Evolutionary conservation across 257 asterid genomes (phyloP), one percentile per base, ranked within the genome.

Genomic region (Hygrophila difformis): DNA sequence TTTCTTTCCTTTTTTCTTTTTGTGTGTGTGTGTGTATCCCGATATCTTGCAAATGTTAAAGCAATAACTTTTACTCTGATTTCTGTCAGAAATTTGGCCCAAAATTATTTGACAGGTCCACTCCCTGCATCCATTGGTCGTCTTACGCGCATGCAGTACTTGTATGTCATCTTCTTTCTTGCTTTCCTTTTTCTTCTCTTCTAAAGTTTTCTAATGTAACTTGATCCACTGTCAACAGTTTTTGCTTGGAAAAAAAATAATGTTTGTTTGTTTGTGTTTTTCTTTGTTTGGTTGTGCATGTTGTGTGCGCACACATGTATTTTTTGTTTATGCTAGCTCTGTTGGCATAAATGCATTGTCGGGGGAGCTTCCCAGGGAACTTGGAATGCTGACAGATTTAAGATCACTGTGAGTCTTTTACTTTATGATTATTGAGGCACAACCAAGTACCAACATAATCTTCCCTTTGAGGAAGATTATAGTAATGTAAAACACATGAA

Each of bases 311-410:
- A n/a, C n/a, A n/a, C n/a, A n/a, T n/a, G n/a, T n/a, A n/a, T n/a
- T n/a, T n/a, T n/a, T n/a, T n/a, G n/a, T n/a, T n/a, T n/a, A n/a
- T 26, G 22, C 18, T 54, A 82, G 94, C 81, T 51, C 11, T 54
- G 0, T 86, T 12, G 84, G 87, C 41, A 21, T 44, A 41, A 86
- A 86, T 57, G 78, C 83, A 28, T 67, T 86, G 44, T 86, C 96
- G 5, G 96, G 89, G 68, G 62, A 55, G 42, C 44, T 86, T 59
- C 96, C 96, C 0, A 55, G 35, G 49, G 96, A 82, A 55, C 80
- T 86, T 18, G 96, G 96, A 28, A 46, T 56, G 57, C 73, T 86
- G n/a, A n/a, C n/a, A n/a, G n/a, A n/a, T n/a, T n/a, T n/a, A n/a
- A n/a, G n/a, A n/a, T n/a, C n/a, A n/a, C 14, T 87, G 96, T 82